phyloP scores from a whole-genome alignment of 2,329 filamentous ascomycete genomes.

The Apiospora hydei region DNA sequence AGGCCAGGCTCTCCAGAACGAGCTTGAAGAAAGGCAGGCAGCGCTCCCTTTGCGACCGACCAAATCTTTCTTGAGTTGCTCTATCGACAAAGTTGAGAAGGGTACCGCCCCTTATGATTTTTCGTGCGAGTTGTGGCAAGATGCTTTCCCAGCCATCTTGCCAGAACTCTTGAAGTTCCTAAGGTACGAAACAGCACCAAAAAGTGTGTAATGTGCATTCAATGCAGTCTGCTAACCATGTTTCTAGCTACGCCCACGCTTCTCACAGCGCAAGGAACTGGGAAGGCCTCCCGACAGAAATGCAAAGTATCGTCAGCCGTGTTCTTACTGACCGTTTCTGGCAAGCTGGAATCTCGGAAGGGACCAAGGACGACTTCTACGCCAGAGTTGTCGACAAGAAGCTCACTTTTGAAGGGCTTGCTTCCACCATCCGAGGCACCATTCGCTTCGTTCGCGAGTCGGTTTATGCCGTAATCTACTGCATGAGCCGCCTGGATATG shows the following conservation, averaged over 20 bases:
- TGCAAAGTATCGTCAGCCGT: slow-evolving; percentile 78
- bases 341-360: slow-evolving; percentile 96
- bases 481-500: slow-evolving; percentile 85
- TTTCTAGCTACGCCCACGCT: slow-evolving; percentile 79
- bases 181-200: slow-evolving; percentile 51
- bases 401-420: slow-evolving; percentile 88
- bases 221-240: not conserved
- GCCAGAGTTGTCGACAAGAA: slow-evolving; percentile 89
- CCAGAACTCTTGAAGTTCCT: slow-evolving; percentile 85
- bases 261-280: slow-evolving; percentile 90
- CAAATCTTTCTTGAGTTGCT: slow-evolving; percentile 90
- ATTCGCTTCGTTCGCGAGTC: slow-evolving; percentile 91
- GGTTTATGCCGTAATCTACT: slow-evolving; percentile 92
- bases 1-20: slow-evolving; percentile 78
- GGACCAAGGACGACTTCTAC: slow-evolving; percentile 97
- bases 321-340: slow-evolving; percentile 96
- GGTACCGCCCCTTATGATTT: slow-evolving; percentile 75
- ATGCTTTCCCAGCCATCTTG: slow-evolving; percentile 82
- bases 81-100: slow-evolving; percentile 86
- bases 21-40: slow-evolving; percentile 79
- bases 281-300: slow-evolving; percentile 76
- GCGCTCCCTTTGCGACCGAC: slow-evolving; percentile 82
- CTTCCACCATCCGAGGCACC: slow-evolving; percentile 88
- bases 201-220: slow-evolving; percentile 31
- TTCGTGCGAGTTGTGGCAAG: slow-evolving; percentile 83